These are phyloP conservation scores for Boechera stricta DNA, from an alignment of 345 rosid genomes.

Conservation along the genomic window DNA sequence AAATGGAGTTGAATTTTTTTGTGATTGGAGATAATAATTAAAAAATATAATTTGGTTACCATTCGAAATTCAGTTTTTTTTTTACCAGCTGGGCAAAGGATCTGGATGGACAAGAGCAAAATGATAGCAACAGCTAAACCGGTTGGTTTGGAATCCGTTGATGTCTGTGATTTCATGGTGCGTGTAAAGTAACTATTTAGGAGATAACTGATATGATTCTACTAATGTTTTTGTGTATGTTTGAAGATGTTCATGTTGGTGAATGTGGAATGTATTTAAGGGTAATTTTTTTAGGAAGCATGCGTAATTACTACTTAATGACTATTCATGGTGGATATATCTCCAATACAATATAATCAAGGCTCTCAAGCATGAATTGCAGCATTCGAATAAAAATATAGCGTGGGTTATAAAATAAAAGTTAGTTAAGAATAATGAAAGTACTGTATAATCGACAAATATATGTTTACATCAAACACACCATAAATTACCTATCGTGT, in stretches of 20 bases:
- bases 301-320: slow-evolving; percentile 11
- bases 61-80: neutral
- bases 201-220: neutral
- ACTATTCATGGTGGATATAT: neutral
- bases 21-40: neutral
- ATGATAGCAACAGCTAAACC: neutral
- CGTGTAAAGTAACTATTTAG: neutral
- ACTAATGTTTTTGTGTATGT: neutral
- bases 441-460: no score
- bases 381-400: no score
- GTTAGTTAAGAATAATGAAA: no score
- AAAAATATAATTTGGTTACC: neutral
- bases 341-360: neutral
- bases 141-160: slow-evolving; percentile 30
- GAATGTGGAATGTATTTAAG: slow-evolving; percentile 5
- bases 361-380: slow-evolving; percentile 1
- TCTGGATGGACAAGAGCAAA: slow-evolving; percentile 16
- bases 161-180: neutral
- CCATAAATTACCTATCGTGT: no score
- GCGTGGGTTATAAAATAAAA: no score
- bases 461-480: no score
- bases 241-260: slow-evolving; percentile 6
- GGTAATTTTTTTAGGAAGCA: slow-evolving; percentile 25
- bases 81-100: slow-evolving; percentile 18
- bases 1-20: neutral